These are phyloP conservation scores for Yarrowia divulgata DNA, from an alignment of 805 yeast species.

Conservation along the genomic window DNA sequence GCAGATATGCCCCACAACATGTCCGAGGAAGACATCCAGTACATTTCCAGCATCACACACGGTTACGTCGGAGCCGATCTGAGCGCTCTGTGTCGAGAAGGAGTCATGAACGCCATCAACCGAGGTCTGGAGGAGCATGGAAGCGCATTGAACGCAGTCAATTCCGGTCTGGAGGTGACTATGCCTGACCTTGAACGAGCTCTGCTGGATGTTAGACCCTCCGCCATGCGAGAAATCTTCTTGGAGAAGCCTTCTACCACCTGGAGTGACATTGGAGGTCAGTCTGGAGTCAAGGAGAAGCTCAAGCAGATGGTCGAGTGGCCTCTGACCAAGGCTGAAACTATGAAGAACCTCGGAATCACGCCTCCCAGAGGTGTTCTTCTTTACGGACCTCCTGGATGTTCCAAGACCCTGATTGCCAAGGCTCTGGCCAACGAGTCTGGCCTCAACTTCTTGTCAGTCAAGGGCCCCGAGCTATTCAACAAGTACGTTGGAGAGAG, in stretches of 20 bases:
- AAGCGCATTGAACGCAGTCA: slow-evolving; percentile 2
- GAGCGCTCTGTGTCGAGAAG: slow-evolving; percentile 84
- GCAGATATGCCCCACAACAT: slow-evolving; percentile 64
- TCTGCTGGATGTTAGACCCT: slow-evolving; percentile 81
- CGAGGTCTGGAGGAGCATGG: slow-evolving; percentile 55
- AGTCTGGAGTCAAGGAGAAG: slow-evolving; percentile 78
- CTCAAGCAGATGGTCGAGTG: slow-evolving; percentile 89
- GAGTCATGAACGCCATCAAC: slow-evolving; percentile 82
- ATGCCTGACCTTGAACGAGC: slow-evolving; percentile 72
- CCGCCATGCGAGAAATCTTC: slow-evolving; percentile 96
- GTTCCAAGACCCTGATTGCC: slow-evolving; percentile 93
- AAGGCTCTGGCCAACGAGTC: slow-evolving; percentile 96
- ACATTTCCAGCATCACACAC: slow-evolving; percentile 79
- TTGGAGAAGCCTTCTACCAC: slow-evolving; percentile 92
- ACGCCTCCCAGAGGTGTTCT: slow-evolving; percentile 92
- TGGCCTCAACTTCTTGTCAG: slow-evolving; percentile 90
- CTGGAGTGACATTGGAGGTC: slow-evolving; percentile 98
- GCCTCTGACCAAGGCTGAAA: slow-evolving; percentile 81
- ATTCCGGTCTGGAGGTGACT: slow-evolving; percentile 49
- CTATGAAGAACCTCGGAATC: slow-evolving; percentile 80
- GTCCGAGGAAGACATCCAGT: slow-evolving; percentile 61
- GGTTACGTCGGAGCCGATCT: slow-evolving; percentile 98
- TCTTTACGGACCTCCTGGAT: slow-evolving; percentile 97
- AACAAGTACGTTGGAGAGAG: slow-evolving; percentile 97
- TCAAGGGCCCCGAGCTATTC: slow-evolving; percentile 95